Evolutionary conservation across 345 rosid species (phyloP).

Genomic region (Hypericum androsaemum): DNA sequence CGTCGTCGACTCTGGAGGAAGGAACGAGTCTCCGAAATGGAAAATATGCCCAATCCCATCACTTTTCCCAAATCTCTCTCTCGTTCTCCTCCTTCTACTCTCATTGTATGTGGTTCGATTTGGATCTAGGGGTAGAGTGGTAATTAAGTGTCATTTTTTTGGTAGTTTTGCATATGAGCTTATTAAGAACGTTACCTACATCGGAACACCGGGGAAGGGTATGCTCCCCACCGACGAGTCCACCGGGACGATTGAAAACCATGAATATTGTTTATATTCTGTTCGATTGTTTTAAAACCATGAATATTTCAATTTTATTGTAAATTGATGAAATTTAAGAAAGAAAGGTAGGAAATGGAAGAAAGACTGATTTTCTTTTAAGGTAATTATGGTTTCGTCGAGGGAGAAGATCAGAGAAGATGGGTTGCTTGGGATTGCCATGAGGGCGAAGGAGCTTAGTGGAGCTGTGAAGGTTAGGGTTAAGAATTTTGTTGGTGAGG

Average conservation of each 20-base stretch:
- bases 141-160: background rate
- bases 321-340: no score
- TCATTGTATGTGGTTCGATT: no score
- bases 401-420: slow-evolving; percentile 18
- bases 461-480: slow-evolving; percentile 30
- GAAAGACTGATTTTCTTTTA: no score
- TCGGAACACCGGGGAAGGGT: slow-evolving; percentile 99
- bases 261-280: slow-evolving; percentile 55
- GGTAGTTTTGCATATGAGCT: slow-evolving; percentile 53
- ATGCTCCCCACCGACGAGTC: slow-evolving; percentile 97
- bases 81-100: background rate
- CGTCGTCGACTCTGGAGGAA: no score
- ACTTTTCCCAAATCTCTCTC: background rate
- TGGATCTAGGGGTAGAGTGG: background rate
- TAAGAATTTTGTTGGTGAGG: slow-evolving; percentile 17
- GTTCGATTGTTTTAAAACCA: background rate
- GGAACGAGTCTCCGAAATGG: no score
- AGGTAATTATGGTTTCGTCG: slow-evolving; percentile 31
- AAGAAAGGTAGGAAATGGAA: no score
- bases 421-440: slow-evolving; percentile 21
- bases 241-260: slow-evolving; percentile 91
- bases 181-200: slow-evolving; percentile 69
- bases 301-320: no score
- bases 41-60: slow-evolving; percentile 1
- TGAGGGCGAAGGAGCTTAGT: slow-evolving; percentile 12